Evolutionary conservation across 257 asterid species (phyloP), one percentile per base, ranked within the genome.

Genomic region (Primulina huaijiensis): DNA sequence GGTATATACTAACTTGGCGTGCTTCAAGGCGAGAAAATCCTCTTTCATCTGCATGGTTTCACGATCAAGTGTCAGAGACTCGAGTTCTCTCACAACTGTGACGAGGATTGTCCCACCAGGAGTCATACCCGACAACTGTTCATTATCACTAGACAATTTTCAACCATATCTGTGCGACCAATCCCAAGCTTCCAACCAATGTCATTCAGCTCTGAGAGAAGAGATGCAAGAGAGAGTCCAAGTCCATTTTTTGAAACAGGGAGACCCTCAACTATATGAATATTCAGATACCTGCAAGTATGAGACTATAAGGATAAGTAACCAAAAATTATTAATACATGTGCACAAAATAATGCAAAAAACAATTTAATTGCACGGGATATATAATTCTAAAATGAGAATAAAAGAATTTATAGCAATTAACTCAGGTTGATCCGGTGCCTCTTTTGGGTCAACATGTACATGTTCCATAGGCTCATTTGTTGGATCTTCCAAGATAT

Each of bases 71-170:
- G 97, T 93, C 4, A 93, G 91, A 4, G 99, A 90, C 90, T 93
- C 99, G 1, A 93, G 96, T 59, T 93, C 99, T 2, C 84, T 87
- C 5, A 67, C 95, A 10, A 96, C 97, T 21, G 87, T 20, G 69
- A 82, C 90, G 69, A 90, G 92, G 80, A 93, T 87, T 5, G 99
- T 89, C 55, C 97, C 97, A 3, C 97, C 96, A 0, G 97, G 99
- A 23, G 99, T 87, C 80, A 90, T 7, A 93, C 96, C 19, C 99
- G 96, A 3, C 97, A 96, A 73, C 99, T 93, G 75, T 93, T 93
- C 99, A 93, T 90, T 27, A 97, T 97, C 7, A 93, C 99, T 0
- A 93, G 90, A 14, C 95, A 78, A 62, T 93, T 90, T 67, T 93
- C 99, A 62, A 90, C 97, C 94, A 93, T 90, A 79, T 93, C 99